These are phyloP conservation scores for Babesia bovis DNA, from an alignment of 169 alveolate species.

Conservation along the genomic window DNA sequence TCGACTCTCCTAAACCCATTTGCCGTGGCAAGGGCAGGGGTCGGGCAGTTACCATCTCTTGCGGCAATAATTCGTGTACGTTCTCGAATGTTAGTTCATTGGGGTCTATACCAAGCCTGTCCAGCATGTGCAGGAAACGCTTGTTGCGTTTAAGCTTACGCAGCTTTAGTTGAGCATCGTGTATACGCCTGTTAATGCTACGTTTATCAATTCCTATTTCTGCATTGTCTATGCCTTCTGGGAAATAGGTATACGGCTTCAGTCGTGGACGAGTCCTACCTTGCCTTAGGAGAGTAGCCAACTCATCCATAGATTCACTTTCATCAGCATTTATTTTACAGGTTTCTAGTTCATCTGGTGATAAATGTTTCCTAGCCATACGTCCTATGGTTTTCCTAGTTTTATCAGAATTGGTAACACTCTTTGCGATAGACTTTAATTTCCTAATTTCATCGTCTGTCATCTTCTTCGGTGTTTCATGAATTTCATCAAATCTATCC, in stretches of 20 bases:
- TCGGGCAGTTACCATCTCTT: constrained; percentile 31
- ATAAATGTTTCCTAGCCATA: constrained; percentile 31
- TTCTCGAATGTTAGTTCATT: constrained; percentile 24
- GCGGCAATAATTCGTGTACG: constrained; percentile 44
- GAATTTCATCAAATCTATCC: constrained; percentile 10
- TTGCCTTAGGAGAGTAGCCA: constrained; percentile 9
- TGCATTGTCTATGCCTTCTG: constrained; percentile 52
- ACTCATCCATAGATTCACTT: constrained; percentile 30
- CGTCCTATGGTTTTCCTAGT: constrained; percentile 16
- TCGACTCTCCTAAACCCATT: constrained; percentile 31
- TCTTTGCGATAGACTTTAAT: constrained; percentile 36
- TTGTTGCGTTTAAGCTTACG: constrained; percentile 25
- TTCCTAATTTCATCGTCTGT: constrained; percentile 17
- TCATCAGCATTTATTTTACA: background rate
- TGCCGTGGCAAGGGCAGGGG: constrained; percentile 29
- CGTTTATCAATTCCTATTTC: constrained; percentile 5
- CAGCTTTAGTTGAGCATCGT: constrained; percentile 39
- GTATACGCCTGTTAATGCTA: constrained; percentile 17
- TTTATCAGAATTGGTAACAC: constrained; percentile 31
- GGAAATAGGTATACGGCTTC: constrained; percentile 50
- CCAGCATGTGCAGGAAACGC: constrained; percentile 51
- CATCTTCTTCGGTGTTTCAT: constrained; percentile 11
- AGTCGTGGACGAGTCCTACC: constrained; percentile 15
- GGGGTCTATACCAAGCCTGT: constrained; percentile 38
- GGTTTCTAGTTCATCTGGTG: constrained; percentile 32